Evolutionary conservation across 257 asterid species (phyloP).

Genomic region (Anisodus acutangulus): DNA sequence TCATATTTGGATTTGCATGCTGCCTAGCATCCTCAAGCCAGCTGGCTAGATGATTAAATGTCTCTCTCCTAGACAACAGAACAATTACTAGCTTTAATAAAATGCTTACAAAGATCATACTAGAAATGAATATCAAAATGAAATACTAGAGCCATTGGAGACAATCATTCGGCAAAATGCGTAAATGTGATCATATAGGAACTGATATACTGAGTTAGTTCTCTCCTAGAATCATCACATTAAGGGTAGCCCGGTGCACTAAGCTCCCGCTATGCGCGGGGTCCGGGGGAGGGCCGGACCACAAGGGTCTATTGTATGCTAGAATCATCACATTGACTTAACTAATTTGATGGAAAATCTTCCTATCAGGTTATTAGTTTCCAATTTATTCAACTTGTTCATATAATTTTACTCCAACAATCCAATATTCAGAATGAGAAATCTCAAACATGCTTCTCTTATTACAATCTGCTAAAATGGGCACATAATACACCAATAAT

Average conservation of each 20-base stretch:
- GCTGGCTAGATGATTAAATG: conserved; percentile 78
- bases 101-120: background rate
- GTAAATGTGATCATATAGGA: background rate
- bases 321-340: conserved; percentile 18
- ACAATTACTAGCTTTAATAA: background rate
- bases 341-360: conserved; percentile 1
- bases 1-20: conserved; percentile 83
- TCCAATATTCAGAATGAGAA: background rate
- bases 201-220: conserved; percentile 10
- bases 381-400: background rate
- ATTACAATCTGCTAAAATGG: background rate
- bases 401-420: background rate
- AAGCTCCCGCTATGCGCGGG: too few species aligned
- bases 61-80: conserved; percentile 60
- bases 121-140: conserved; percentile 9
- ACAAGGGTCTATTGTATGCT: too few species aligned
- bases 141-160: conserved; percentile 6
- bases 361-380: background rate
- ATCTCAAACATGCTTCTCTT: background rate
- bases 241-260: too few species aligned
- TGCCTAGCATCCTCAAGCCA: conserved; percentile 90
- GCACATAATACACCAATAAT: background rate
- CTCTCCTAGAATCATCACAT: background rate
- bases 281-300: too few species aligned
- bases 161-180: background rate